phyloP scores from a whole-genome alignment of 306 rosid genomes.

The Parietaria judaica region DNA sequence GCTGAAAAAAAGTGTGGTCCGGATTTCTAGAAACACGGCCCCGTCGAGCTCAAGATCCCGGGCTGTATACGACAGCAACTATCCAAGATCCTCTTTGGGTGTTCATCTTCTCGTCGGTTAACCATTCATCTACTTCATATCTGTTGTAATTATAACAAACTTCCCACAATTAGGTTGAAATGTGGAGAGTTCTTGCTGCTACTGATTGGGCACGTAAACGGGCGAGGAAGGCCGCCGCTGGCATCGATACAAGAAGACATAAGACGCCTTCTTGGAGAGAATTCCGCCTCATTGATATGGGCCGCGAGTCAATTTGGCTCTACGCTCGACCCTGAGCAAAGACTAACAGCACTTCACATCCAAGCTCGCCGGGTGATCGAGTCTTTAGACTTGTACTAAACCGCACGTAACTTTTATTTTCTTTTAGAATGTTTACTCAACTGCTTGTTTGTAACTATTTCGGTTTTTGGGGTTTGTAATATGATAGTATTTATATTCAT shows the following conservation, averaged over 20 bases:
- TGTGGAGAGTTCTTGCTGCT: slow-evolving; percentile 89
- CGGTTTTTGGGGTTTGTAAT: no score
- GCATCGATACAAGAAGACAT: slow-evolving; percentile 78
- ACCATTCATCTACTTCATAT: neutral
- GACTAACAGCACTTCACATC: slow-evolving; percentile 71
- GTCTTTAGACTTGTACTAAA: slow-evolving; percentile 71
- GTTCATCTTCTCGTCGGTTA: no score
- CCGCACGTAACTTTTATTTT: neutral
- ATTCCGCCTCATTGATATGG: slow-evolving; percentile 94
- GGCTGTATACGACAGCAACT: no score
- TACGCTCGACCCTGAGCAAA: slow-evolving; percentile 77
- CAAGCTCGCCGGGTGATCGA: slow-evolving; percentile 91
- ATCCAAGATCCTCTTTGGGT: no score
- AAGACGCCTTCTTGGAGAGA: slow-evolving; percentile 81
- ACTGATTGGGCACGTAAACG: slow-evolving; percentile 83
- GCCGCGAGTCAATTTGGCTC: slow-evolving; percentile 96
- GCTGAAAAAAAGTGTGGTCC: no score
- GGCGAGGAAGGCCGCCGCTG: slow-evolving; percentile 62
- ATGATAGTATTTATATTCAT: no score
- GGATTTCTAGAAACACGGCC: no score
- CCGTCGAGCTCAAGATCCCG: no score
- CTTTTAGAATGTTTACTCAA: neutral
- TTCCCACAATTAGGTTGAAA: slow-evolving; percentile 52
- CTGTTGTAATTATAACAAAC: neutral
- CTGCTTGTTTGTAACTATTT: neutral